Evolutionary conservation across 2,329 filamentous ascomycete genomes (phyloP), one percentile per base, ranked within the genome.

Genomic region (Epichloe typhina): DNA sequence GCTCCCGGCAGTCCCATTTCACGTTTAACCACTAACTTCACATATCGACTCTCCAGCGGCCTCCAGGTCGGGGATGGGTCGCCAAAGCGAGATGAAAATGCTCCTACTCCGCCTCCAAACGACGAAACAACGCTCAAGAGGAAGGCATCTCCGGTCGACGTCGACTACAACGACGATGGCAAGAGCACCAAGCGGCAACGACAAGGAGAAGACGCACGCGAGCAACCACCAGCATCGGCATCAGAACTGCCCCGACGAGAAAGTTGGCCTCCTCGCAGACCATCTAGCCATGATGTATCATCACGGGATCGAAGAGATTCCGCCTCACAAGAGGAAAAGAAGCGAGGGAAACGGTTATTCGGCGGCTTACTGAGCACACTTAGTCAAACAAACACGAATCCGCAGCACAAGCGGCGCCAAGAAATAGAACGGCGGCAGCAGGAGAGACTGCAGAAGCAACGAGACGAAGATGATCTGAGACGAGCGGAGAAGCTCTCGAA

Each of bases 381-480:
- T 53, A 88, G 84, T 66, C 86, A 91, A 68, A 83, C 77, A 59
- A 76, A 76, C 62, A 77, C 73, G 57, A 74, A 63, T 70, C 74
- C 70, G 57, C 79, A 74, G 72, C 81, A 84, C 68, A 84, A 78
- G 67, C 82, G 80, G 59, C 82, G 86, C 52, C 78, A 77, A 54
- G 89, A 91, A 64, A 89, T 91, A 64, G 89, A 93, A 70, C 83
- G 80, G 66, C 83, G 83, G 58, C 88, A 90, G 66, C 80, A 86
- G 62, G 85, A 85, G 62, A 88, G 83, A 67, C 75, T 84, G 56
- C 80, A 83, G 64, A 74, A 82, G 60, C 85, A 90, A 64, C 81
- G 79, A 57, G 77, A 78, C 55, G 82, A 91, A 64, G 83, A 85
- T 56, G 80, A 83, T 56, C 80, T 81, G 65, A 72, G 79, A 58